Evolutionary conservation across 805 yeast species (phyloP).

Genomic region (Sporopachydermia quercuum): DNA sequence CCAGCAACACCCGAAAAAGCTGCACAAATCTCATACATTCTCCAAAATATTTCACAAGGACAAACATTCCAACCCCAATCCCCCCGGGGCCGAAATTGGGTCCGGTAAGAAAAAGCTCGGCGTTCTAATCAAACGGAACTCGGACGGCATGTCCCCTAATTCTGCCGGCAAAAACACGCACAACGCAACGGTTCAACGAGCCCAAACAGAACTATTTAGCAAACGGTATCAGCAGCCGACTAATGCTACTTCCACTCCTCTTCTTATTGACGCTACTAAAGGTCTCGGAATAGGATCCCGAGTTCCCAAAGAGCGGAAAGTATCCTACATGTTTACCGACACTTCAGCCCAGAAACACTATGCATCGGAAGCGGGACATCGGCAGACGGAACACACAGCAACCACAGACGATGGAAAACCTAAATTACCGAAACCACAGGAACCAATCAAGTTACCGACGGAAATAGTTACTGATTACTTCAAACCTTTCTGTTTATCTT

Average conservation of each 20-base stretch:
- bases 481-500: background rate
- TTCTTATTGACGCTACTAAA: background rate
- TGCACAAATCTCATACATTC: background rate
- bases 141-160: too few relatives aligned
- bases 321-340: background rate
- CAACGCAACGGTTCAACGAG: background rate
- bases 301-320: constrained; percentile 1
- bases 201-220: background rate
- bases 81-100: too few relatives aligned
- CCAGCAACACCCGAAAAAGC: background rate
- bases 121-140: background rate
- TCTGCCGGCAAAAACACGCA: background rate
- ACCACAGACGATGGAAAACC: background rate
- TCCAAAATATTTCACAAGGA: background rate
- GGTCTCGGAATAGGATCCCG: background rate
- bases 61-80: too few relatives aligned
- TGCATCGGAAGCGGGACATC: background rate
- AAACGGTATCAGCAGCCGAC: too few relatives aligned
- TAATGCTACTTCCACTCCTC: background rate
- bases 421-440: background rate
- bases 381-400: background rate
- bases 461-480: background rate
- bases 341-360: background rate
- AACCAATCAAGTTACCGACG: background rate
- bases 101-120: background rate